A percentile compares a stretch with the other conserved stretches of the same genome.
Evolutionary conservation across 352 stramenopile genomes (phyloP).

Genomic region (Phytophthora hibernalis): DNA sequence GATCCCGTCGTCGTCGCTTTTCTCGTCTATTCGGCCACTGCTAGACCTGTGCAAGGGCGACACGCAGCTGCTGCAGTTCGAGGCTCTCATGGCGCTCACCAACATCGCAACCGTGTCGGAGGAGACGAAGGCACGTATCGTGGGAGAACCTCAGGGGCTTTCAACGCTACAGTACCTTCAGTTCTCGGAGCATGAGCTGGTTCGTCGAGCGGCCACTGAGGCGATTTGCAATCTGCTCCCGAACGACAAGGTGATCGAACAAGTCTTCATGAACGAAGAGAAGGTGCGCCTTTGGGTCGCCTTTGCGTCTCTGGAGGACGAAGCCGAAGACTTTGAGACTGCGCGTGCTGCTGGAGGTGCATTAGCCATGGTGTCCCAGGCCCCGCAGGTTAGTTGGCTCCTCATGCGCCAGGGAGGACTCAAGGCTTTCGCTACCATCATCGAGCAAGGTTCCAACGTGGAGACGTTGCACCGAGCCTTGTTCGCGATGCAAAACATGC

Average conservation of each 20-base stretch:
- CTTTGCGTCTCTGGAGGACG: conserved; percentile 92
- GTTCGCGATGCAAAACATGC: conserved; percentile 81
- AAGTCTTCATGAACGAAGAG: conserved; percentile 93
- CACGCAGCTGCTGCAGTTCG: conserved; percentile 89
- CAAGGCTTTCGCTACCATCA: conserved; percentile 60
- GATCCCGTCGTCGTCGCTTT: conserved; percentile 73
- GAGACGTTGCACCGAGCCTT: conserved; percentile 79
- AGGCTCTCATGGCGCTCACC: conserved; percentile 97
- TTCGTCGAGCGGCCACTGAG: conserved; percentile 96
- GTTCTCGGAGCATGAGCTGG: conserved; percentile 98
- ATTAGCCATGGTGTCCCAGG: conserved; percentile 93
- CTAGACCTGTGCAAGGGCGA: conserved; percentile 96
- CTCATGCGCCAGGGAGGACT: conserved; percentile 75
- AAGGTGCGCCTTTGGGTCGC: conserved; percentile 95
- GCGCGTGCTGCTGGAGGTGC: conserved; percentile 92
- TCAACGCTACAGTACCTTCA: conserved; percentile 90
- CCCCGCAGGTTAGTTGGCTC: conserved; percentile 75
- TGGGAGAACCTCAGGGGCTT: conserved; percentile 69
- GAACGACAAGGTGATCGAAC: conserved; percentile 93
- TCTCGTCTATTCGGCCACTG: conserved; percentile 87
- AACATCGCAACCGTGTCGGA: conserved; percentile 96
- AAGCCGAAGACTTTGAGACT: conserved; percentile 92
- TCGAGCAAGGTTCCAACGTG: conserved; percentile 58
- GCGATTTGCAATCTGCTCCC: conserved; percentile 96
- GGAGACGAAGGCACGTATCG: conserved; percentile 93